Evolutionary conservation across 106 monocot genomes (phyloP).

Genomic region (Acanthochlamys bracteata): DNA sequence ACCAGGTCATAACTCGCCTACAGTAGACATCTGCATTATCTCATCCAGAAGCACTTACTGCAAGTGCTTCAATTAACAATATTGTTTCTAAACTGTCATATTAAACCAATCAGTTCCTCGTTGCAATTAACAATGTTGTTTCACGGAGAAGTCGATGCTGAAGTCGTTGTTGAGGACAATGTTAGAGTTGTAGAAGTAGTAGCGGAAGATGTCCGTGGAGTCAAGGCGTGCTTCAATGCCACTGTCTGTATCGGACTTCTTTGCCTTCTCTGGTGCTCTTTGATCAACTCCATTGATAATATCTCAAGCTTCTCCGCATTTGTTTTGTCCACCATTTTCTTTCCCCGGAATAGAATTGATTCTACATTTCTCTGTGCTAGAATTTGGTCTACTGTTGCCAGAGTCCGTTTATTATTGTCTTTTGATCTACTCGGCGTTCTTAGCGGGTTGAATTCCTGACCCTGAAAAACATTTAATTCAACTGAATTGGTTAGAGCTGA

Average conservation of each 20-base stretch:
- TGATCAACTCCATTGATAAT: constrained; percentile 1
- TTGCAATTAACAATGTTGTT: neutral
- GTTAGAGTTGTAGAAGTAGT: constrained; percentile 2
- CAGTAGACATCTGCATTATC: too few species aligned
- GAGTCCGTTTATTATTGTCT: neutral
- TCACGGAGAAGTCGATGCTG: neutral
- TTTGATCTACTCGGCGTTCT: neutral
- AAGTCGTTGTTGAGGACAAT: neutral
- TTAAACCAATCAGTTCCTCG: neutral
- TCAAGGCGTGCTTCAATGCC: constrained; percentile 1
- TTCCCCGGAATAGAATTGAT: constrained; percentile 30
- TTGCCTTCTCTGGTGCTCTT: constrained; percentile 6
- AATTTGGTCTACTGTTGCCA: constrained; percentile 1
- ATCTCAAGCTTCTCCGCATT: constrained; percentile 1
- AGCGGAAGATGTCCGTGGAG: constrained; percentile 4
- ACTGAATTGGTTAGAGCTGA: neutral
- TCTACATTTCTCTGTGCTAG: constrained; percentile 30
- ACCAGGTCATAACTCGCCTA: too few species aligned
- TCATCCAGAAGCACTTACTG: too few species aligned
- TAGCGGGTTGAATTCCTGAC: neutral
- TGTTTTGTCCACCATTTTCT: constrained; percentile 14
- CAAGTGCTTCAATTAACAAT: too few species aligned
- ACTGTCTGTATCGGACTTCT: neutral
- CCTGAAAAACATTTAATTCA: neutral
- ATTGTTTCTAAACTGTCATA: neutral